Evolutionary conservation across 768 basidiomycete species (phyloP), one percentile per base, ranked within the genome.

Genomic region (Tylopilus felleus): DNA sequence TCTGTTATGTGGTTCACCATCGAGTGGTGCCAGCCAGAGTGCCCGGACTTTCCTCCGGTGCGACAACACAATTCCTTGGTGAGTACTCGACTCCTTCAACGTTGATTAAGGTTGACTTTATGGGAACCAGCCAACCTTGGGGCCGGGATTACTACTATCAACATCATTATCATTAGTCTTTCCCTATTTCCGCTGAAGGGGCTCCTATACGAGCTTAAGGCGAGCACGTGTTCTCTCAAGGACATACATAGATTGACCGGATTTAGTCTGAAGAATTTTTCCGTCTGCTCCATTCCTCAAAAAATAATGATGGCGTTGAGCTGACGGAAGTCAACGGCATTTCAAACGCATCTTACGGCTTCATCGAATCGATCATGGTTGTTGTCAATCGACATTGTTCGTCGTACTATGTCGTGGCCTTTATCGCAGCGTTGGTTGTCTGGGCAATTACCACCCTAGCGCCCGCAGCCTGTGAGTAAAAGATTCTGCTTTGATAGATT

Each of bases 211-310:
- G 59, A 61, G 3, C 55, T 61, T 28, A 38, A 57, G 55, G 60
- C 52, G 9, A 44, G 46, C 10, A 17, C 8, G 16, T 31, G 8
- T 22, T n/a, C 5, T 2, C 16, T 29, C 31, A 5, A 17, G 10
- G 14, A 16, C 8, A 7, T n/a, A 25, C 23, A 19, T 29, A 19
- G 3, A 41, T 29, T 52, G 9, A 57, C 27, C 9, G 3, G 17
- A 42, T 16, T 49, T 43, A 60, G 60, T 57, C 59, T 8, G 60
- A 61, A 46, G 60, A 61, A 46, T 60, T 57, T 46, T 60, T 61
- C 31, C 59, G 60, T n/a, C 55, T 61, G 8, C 60, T 61, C 21
- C 46, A 36, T n/a, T n/a, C n/a, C n/a, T n/a, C n/a, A 29, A 53
- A 6, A 38, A 29, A 53, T n/a, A 29, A 16, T 38, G 27, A 13